These are phyloP conservation scores for Penicillium simplicissimum DNA, from an alignment of 495 filamentous ascomycete genomes.

Conservation along the genomic window DNA sequence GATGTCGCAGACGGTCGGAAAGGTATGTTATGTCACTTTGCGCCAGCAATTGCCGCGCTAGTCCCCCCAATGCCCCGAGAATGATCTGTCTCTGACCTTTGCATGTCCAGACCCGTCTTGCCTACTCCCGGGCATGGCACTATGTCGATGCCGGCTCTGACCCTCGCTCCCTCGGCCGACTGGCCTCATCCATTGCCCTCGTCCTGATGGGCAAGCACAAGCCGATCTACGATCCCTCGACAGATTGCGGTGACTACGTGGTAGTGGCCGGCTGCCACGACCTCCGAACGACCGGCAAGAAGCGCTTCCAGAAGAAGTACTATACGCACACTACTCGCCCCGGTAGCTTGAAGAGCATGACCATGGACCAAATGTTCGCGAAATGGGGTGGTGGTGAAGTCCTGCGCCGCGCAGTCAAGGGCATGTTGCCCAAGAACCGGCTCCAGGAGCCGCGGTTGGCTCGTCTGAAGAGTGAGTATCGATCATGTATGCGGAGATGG, in stretches of 20 bases:
- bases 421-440: slow-evolving; percentile 98
- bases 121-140: slow-evolving; percentile 96
- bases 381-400: slow-evolving; percentile 96
- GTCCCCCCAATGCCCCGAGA: neutral
- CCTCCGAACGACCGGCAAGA: slow-evolving; percentile 86
- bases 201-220: slow-evolving; percentile 99
- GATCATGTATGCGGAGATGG: neutral
- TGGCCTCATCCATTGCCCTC: slow-evolving; percentile 87
- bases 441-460: slow-evolving; percentile 81
- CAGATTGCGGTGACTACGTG: slow-evolving; percentile 99
- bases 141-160: slow-evolving; percentile 69
- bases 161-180: slow-evolving; percentile 67
- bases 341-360: slow-evolving; percentile 81
- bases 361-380: slow-evolving; percentile 90
- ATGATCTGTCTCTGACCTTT: slow-evolving; percentile 7
- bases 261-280: slow-evolving; percentile 87
- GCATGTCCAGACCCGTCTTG: slow-evolving; percentile 78
- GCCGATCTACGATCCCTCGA: slow-evolving; percentile 92
- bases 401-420: slow-evolving; percentile 84
- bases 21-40: slow-evolving; percentile 29
- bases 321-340: slow-evolving; percentile 90
- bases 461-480: slow-evolving; percentile 74
- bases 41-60: neutral
- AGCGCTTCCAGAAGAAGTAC: slow-evolving; percentile 91
- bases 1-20: slow-evolving; percentile 52